Conservation (phyloP, 202 grass and related monocot genomes). For the Digitaria exilis region DNA sequence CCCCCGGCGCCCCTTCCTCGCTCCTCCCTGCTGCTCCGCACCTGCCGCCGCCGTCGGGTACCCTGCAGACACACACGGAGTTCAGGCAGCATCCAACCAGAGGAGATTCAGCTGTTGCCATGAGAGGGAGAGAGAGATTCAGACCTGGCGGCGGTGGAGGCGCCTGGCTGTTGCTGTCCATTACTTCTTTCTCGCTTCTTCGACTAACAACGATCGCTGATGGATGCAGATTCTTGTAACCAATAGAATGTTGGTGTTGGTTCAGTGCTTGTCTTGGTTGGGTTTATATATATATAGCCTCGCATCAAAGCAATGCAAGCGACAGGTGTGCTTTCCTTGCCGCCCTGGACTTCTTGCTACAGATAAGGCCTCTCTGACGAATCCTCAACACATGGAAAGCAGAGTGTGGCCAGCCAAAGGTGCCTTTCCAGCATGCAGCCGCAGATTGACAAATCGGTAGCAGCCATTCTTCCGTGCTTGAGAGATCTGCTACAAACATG, state of each 20-base stretch:
- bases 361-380: neutral
- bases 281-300: constrained; percentile 45
- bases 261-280: constrained; percentile 4
- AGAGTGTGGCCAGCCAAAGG: neutral
- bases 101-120: neutral
- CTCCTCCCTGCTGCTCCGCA: constrained; percentile 44
- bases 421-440: neutral
- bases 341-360: neutral
- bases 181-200: neutral
- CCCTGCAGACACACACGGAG: constrained; percentile 26
- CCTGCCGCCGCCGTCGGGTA: constrained; percentile 65
- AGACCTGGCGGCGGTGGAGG: constrained; percentile 47
- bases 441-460: constrained; percentile 2
- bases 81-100: neutral
- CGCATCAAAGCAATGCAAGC: neutral
- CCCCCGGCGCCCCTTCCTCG: constrained; percentile 37
- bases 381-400: neutral
- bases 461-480: neutral
- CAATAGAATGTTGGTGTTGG: neutral
- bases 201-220: neutral
- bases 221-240: neutral
- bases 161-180: constrained; percentile 50
- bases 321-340: neutral
- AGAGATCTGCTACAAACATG: neutral
- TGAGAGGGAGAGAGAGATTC: neutral